Evolutionary conservation across 768 basidiomycete species (phyloP).

Genomic region (Chalciporus piperatus): DNA sequence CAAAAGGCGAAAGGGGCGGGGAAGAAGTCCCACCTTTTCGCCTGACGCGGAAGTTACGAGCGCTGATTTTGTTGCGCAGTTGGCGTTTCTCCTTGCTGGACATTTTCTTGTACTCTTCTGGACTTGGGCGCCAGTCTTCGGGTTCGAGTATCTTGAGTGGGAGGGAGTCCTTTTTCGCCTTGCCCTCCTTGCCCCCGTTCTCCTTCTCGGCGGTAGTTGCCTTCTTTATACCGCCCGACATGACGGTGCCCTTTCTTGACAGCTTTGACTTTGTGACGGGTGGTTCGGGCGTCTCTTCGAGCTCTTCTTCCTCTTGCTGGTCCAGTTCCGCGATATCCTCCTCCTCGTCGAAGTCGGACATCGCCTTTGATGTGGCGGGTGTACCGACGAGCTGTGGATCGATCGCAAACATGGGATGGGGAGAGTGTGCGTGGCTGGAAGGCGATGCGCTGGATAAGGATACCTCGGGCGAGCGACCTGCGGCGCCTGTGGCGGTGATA

Average conservation of each 20-base stretch:
- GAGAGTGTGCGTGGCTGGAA: slow-evolving; percentile 13
- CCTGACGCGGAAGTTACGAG: slow-evolving; percentile 91
- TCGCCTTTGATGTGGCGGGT: slow-evolving; percentile 45
- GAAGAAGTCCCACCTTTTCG: slow-evolving; percentile 75
- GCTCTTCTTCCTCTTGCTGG: slow-evolving; percentile 31
- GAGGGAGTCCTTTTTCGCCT: slow-evolving; percentile 27
- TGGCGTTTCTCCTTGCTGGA: slow-evolving; percentile 95
- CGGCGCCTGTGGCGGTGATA: slow-evolving; percentile 27
- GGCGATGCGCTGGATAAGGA: slow-evolving; percentile 21
- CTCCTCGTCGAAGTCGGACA: slow-evolving; percentile 42
- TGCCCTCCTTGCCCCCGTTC: slow-evolving; percentile 18
- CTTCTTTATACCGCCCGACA: slow-evolving; percentile 72
- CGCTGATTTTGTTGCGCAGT: slow-evolving; percentile 94
- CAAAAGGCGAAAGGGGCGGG: no score
- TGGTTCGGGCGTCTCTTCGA: slow-evolving; percentile 28
- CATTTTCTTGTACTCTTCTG: slow-evolving; percentile 95
- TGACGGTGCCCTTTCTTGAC: slow-evolving; percentile 64
- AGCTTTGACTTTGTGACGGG: slow-evolving; percentile 43
- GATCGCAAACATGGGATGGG: slow-evolving; percentile 46
- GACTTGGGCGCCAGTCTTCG: slow-evolving; percentile 81
- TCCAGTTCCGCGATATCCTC: slow-evolving; percentile 10
- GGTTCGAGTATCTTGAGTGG: slow-evolving; percentile 32
- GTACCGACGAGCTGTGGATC: slow-evolving; percentile 78
- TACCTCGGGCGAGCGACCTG: slow-evolving; percentile 18
- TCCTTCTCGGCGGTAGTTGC: slow-evolving; percentile 41